phyloP scores from a whole-genome alignment of 352 stramenopile genomes.

The Phytophthora sp. region DNA sequence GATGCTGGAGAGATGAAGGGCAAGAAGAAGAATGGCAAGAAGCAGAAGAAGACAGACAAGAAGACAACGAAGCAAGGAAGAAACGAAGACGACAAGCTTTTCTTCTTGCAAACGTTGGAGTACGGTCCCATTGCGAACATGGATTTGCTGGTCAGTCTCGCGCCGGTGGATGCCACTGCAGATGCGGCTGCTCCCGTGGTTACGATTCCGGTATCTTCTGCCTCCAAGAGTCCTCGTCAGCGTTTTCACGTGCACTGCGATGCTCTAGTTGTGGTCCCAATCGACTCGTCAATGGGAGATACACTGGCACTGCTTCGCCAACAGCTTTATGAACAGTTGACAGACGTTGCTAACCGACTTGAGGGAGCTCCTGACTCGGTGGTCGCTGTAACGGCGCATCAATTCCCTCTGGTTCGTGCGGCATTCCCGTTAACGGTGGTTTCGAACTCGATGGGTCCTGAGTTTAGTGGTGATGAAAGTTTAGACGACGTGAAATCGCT shows the following conservation, averaged over 20 bases:
- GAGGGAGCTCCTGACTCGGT: constrained; percentile 15
- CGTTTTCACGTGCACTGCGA: constrained; percentile 45
- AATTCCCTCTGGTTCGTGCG: constrained; percentile 55
- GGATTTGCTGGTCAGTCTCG: constrained; percentile 52
- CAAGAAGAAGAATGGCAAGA: constrained; percentile 39
- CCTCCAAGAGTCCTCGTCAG: constrained; percentile 3
- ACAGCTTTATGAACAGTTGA: constrained; percentile 37
- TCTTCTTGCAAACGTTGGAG: constrained; percentile 50
- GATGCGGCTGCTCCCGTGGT: constrained; percentile 34
- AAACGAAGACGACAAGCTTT: constrained; percentile 21
- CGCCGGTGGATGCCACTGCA: constrained; percentile 16
- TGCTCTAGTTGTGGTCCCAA: constrained; percentile 46
- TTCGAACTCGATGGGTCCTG: constrained; percentile 4
- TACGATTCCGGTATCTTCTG: constrained; percentile 39
- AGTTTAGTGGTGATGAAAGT: constrained; percentile 13
- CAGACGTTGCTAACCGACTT: constrained; percentile 28
- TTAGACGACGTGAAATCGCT: constrained; percentile 27
- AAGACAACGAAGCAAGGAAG: constrained; percentile 40
- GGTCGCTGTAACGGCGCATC: constrained; percentile 36
- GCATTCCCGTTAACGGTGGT: constrained; percentile 57
- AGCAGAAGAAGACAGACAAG: constrained; percentile 42
- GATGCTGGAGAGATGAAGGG: constrained; percentile 21
- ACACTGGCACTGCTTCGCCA: constrained; percentile 31
- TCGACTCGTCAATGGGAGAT: constrained; percentile 20
- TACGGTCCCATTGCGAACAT: constrained; percentile 60